Evolutionary conservation across 164 flowering plant species (phyloP).

Genomic region (Hamamelis virginiana): DNA sequence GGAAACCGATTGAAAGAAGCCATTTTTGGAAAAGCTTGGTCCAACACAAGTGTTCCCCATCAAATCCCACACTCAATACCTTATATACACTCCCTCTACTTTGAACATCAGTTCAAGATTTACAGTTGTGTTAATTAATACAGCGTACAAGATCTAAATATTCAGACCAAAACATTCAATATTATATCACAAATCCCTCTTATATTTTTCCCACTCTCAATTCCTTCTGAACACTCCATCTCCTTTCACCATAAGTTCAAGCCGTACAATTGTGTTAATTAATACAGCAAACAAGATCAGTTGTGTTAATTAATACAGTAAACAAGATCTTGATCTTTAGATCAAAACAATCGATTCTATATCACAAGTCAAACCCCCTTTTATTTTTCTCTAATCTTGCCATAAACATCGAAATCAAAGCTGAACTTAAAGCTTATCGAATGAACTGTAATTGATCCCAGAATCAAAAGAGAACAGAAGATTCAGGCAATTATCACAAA

Average conservation of each 20-base stretch:
- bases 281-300: slow-evolving; percentile 1
- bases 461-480: no score
- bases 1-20: slow-evolving; percentile 41
- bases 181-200: no score
- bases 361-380: no score
- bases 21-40: slow-evolving; percentile 39
- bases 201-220: neutral
- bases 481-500: no score
- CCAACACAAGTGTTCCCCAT: slow-evolving; percentile 54
- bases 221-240: neutral
- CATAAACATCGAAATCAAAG: no score
- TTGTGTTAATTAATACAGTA: neutral
- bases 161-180: slow-evolving; percentile 2
- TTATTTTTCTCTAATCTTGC: no score
- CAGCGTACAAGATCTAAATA: slow-evolving; percentile 5
- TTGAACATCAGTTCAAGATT: slow-evolving; percentile 2
- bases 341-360: neutral
- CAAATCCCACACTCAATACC: neutral
- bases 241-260: neutral
- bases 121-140: slow-evolving; percentile 1
- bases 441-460: no score
- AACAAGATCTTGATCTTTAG: slow-evolving; percentile 10
- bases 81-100: neutral
- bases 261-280: neutral
- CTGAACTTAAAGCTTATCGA: no score